Evolutionary conservation across 371 early-diverging fungal genomes (phyloP), one percentile per base, ranked within the genome.

Genomic region (Fennellomyces sp.): DNA sequence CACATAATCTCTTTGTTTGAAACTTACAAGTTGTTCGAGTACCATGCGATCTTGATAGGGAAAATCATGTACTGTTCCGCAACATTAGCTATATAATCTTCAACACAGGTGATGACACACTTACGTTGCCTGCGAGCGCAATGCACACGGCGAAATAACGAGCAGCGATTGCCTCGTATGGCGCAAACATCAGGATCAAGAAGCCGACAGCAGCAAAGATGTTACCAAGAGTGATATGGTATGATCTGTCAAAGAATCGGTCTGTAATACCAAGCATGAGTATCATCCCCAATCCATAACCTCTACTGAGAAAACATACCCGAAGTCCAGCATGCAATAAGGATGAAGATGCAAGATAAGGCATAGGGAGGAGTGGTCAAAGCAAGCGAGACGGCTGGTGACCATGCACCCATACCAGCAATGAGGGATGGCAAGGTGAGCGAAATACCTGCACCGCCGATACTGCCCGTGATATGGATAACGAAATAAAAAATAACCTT

Each of bases 291-390:
- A 7, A n/a, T 5, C n/a, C 6, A n/a, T 41, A 21, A 21, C 41
- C 5, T 36, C n/a, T 5, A 31, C 0, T 17, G 27, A 28, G 50
- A 4, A 50, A n/a, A n/a, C n/a, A n/a, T 52, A 52, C 52, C 52
- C 33, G 76, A 76, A 25, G 68, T 68, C 60, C 64, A 76, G n/a
- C 68, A 42, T 8, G 69, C 48, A 11, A 62, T 64, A 0, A 76
- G 13, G 0, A 68, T 67, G 10, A 48, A 41, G 2, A 68, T 17
- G 7, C 63, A 65, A 2, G 60, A 52, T 29, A 63, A 19, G 31
- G 42, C 35, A 45, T 76, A 76, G 21, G 76, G 76, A 27, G 76
- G 76, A 1, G 64, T 66, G 2, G 75, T 75, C 29, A 75, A 36
- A 13, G 69, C 66, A 31, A 70, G 71, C 4, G 70, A 63, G 0